Evolutionary conservation across 2,329 filamentous ascomycete genomes (phyloP), one percentile per base, ranked within the genome.

Genomic region (Fusarium sp.): DNA sequence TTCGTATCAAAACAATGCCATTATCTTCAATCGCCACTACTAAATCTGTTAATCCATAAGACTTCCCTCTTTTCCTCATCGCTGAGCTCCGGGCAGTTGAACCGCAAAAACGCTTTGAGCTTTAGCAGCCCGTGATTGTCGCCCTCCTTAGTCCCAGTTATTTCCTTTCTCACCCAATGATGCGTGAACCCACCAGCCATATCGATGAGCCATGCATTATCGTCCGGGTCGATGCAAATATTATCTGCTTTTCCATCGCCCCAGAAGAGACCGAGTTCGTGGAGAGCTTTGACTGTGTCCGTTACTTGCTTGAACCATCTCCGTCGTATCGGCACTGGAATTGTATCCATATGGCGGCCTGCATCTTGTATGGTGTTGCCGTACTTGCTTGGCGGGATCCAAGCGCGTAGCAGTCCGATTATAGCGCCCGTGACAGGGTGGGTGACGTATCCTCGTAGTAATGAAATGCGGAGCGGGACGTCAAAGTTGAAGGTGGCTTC

Each of bases 171-270:
- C 4, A 47, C 28, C 52, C 52, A 54, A 5, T 3, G 19, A 1
- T 39, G 7, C 4, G 52, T 45, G 7, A 26, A 62, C 11, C 48
- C 28, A 10, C 48, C 52, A 6, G 24, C 56, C 20, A 65, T 48
- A 11, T 43, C 56, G 28, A 64, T 61, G 3, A 56, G 51, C 56
- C 47, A 60, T 19, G 28, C 12, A 34, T 56, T 52, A 8, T 61
- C 40, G 6, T 32, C 17, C 4, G 32, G 14, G 9, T 64, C 56
- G 15, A 57, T 36, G 17, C 36, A 45, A 3, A 50, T 15, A 15
- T 61, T 50, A 5, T 43, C 21, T 14, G 51, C 20, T 14, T 61
- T 65, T n/a, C 15, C 56, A 21, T 54, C 28, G 2, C 38, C 56
- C 56, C 48, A 65, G 10, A 62, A 2, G 8, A 61, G 20, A 1